Conservation (phyloP, 1,284 basidiomycete genomes). For the Ceratobasidium sp. region DNA sequence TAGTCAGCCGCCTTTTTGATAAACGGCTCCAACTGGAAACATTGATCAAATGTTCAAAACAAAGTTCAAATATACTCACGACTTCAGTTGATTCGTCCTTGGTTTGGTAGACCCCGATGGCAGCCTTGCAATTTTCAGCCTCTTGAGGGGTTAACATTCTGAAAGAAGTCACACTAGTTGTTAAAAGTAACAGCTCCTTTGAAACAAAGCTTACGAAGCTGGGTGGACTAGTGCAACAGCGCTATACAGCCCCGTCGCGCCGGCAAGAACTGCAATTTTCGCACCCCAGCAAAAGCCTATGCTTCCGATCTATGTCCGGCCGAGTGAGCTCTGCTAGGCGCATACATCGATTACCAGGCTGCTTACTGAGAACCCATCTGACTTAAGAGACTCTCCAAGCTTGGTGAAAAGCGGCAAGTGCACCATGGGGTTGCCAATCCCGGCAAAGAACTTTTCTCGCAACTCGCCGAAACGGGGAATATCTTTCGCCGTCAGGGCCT, state of each 20-base stretch:
- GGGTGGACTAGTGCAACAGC: conserved; percentile 30
- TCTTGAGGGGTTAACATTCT: conserved; percentile 22
- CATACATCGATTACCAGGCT: background rate
- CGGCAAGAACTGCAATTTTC: conserved; percentile 18
- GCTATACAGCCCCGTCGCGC: conserved; percentile 5
- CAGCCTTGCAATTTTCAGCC: conserved; percentile 25
- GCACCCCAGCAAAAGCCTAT: conserved; percentile 36
- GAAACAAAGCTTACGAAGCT: background rate
- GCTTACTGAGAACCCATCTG: conserved; percentile 13
- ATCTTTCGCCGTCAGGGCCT: background rate
- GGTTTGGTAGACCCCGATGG: conserved; percentile 11
- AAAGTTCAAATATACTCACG: background rate
- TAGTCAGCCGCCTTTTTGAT: conserved; percentile 35
- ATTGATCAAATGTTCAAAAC: background rate
- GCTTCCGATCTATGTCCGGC: conserved; percentile 4
- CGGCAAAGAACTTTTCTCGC: conserved; percentile 30
- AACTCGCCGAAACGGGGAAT: conserved; percentile 23
- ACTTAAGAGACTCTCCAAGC: conserved; percentile 18
- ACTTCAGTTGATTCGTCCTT: conserved; percentile 2
- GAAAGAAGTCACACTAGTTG: background rate
- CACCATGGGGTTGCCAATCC: conserved; percentile 16
- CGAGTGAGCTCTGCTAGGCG: no score
- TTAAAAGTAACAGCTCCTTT: background rate
- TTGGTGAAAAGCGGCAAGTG: background rate
- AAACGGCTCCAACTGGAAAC: conserved; percentile 26